These are phyloP conservation scores for Zymoseptoria ardabiliae DNA, from an alignment of 2,329 filamentous ascomycete species.

Conservation along the genomic window DNA sequence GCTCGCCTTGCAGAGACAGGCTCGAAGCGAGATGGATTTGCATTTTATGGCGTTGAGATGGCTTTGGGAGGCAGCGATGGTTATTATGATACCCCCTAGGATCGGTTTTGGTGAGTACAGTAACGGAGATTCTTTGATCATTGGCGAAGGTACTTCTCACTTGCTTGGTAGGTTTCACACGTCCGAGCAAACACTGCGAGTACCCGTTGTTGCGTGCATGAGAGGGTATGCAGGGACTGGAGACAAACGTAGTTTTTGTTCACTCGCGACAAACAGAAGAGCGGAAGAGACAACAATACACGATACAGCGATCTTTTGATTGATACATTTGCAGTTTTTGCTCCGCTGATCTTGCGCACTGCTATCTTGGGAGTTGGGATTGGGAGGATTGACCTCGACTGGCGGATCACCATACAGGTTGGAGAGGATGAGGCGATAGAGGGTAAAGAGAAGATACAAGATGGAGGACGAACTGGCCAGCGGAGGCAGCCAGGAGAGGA, in stretches of 20 bases:
- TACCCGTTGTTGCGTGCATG: neutral
- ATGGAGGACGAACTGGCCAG: no score
- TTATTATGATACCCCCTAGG: conserved; percentile 1
- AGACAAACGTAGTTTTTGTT: neutral
- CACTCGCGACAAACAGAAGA: neutral
- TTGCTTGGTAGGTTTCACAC: neutral
- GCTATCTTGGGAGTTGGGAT: no score
- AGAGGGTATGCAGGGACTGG: neutral
- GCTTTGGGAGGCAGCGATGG: neutral
- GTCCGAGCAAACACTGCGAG: neutral
- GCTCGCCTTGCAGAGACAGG: no score
- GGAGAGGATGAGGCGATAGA: neutral
- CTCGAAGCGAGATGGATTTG: no score
- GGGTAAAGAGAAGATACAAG: neutral
- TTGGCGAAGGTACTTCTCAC: neutral
- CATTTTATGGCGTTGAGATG: neutral
- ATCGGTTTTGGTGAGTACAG: neutral
- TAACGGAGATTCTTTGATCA: neutral
- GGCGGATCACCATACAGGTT: neutral
- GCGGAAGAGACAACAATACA: neutral
- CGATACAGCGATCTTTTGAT: neutral
- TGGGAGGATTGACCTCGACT: no score
- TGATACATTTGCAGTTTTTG: no score
- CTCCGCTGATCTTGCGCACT: no score
- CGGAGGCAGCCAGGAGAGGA: no score